These are phyloP conservation scores for Santalum album DNA, from an alignment of 164 flowering plant genomes.

Conservation along the genomic window DNA sequence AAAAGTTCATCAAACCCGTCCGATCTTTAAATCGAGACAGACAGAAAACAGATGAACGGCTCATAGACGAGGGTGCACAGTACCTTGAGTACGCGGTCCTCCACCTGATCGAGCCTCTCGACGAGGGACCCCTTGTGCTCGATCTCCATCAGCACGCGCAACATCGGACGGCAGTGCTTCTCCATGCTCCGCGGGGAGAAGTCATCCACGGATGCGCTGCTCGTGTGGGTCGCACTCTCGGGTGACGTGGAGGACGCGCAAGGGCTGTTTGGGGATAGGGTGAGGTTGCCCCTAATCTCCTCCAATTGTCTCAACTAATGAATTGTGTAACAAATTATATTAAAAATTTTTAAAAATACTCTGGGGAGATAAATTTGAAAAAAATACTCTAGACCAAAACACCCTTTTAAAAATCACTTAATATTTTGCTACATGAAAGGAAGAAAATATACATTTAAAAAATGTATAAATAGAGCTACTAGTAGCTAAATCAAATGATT, in stretches of 20 bases:
- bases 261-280: slow-evolving; percentile 42
- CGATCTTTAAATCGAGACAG: background rate
- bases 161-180: slow-evolving; percentile 67
- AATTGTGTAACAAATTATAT: no score
- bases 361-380: no score
- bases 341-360: no score
- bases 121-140: slow-evolving; percentile 57
- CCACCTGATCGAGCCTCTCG: slow-evolving; percentile 45
- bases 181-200: slow-evolving; percentile 48
- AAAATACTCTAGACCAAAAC: background rate
- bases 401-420: background rate
- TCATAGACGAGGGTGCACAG: no score
- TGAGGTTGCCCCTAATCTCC: slow-evolving; percentile 32
- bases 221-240: slow-evolving; percentile 28
- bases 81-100: slow-evolving; percentile 58
- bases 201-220: slow-evolving; percentile 20
- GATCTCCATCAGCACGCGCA: slow-evolving; percentile 43
- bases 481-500: no score
- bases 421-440: background rate
- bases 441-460: background rate
- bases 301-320: slow-evolving; percentile 60
- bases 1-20: background rate
- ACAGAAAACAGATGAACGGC: background rate
- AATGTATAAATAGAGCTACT: no score
- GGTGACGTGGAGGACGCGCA: slow-evolving; percentile 40